Evolutionary conservation across 352 stramenopile genomes (phyloP), one percentile per base, ranked within the genome.

Genomic region (Pythium graminicola): DNA sequence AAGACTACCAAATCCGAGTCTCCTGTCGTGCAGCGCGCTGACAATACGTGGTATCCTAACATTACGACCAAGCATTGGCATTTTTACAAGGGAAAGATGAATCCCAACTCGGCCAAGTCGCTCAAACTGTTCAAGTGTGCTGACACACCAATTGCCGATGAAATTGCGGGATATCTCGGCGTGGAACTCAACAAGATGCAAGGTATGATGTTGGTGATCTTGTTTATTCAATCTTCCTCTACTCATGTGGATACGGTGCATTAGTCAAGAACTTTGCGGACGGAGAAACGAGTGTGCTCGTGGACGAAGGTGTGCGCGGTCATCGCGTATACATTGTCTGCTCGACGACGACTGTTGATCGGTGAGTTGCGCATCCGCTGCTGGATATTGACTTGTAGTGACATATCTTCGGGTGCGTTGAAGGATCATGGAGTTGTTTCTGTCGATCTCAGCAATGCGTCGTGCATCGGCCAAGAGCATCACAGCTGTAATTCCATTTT

Each of bases 91-190:
- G 83, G 83, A 43, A 93, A 92, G 65, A 81, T 92, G 72, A 86
- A 87, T 57, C 73, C 81, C 19, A 72, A 71, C 55, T 74, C 82
- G 17, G 75, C 75, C 67, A 89, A 92, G 67, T 86, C 78, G 50
- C 76, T 93, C 62, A 89, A 88, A 71, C 71, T 93, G n/a, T 93
- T 93, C 64, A 92, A 92, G 73, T 88, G 80, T 61, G 77, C 79
- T 13, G 83, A 92, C 22, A 92, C 81, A 54, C 83, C 83, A 26
- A 89, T 93, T 54, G 83, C 83, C 4, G 79, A 92, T 53, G 83
- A 93, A 56, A 92, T 93, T 43, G 83, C 83, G 23, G 51, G 45
- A 10, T 93, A 93, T 58, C 66, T 93, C 31, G 83, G 83, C 44
- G 78, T 94, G 16, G 50, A 77, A 28, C 62, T 94, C 23, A 89